Percentiles rank a stretch among this genome's conserved stretches.
Conservation (phyloP, 2,329 filamentous ascomycete genomes). For the Colletotrichum cordylinicola region DNA sequence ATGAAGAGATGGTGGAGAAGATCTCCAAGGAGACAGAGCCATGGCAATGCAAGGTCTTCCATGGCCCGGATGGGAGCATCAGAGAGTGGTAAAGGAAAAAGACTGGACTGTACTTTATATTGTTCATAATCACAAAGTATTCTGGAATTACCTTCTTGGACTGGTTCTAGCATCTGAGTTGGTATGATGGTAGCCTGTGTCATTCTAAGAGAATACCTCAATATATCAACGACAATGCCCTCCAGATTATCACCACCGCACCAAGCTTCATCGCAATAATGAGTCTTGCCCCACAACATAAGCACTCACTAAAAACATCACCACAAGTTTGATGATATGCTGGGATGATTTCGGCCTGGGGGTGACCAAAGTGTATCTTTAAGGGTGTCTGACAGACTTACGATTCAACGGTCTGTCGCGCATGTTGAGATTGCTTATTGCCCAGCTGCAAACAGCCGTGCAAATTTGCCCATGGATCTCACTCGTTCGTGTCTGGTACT, state of each 20-base stretch:
- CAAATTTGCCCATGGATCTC: neutral
- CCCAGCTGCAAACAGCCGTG: neutral
- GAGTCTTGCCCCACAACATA: accelerated
- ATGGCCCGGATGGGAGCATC: constrained; percentile 62
- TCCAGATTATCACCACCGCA: neutral
- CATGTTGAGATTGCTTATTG: neutral
- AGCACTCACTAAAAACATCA: neutral
- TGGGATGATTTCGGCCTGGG: neutral
- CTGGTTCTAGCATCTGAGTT: neutral
- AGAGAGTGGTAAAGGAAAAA: constrained; percentile 57
- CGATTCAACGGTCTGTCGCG: neutral
- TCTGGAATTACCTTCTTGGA: accelerated
- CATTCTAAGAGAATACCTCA: neutral
- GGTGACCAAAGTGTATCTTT: neutral
- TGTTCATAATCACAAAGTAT: neutral
- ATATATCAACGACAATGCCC: neutral
- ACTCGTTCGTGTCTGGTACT: neutral
- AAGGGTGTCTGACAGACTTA: neutral
- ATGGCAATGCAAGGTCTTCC: constrained; percentile 63
- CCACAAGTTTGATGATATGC: neutral
- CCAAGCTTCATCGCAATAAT: neutral
- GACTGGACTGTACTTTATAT: neutral
- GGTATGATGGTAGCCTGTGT: neutral
- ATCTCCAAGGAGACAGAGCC: constrained; percentile 54
- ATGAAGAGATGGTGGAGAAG: constrained; percentile 66